These are phyloP conservation scores for Chrysopogon serrulatus DNA, from an alignment of 176 grass and related monocot species.

Conservation along the genomic window DNA sequence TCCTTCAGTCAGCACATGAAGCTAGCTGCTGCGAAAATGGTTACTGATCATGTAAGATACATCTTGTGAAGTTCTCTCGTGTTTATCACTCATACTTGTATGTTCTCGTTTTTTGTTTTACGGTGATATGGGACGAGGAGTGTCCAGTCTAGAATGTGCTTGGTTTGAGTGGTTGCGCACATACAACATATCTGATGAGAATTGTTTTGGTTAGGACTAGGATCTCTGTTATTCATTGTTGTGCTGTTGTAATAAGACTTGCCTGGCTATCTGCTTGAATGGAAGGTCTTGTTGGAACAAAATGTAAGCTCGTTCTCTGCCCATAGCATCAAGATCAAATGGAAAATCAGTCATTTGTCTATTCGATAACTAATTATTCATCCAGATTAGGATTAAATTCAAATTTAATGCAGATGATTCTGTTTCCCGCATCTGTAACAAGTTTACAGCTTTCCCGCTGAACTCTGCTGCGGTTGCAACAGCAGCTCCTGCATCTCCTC, in stretches of 20 bases:
- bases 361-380: not conserved
- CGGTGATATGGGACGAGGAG: not conserved
- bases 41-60: slow-evolving; percentile 28
- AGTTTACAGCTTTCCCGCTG: slow-evolving; percentile 3
- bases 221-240: slow-evolving; percentile 27
- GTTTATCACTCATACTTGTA: not conserved
- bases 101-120: not conserved
- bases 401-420: not conserved
- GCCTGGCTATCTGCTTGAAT: slow-evolving; percentile 17
- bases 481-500: slow-evolving; percentile 44
- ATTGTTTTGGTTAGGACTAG: slow-evolving; percentile 46
- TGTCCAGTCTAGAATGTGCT: slow-evolving; percentile 36
- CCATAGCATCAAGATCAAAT: not conserved
- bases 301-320: not conserved
- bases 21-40: not conserved
- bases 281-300: slow-evolving; percentile 27
- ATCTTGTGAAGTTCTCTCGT: slow-evolving; percentile 29
- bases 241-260: slow-evolving; percentile 51
- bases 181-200: slow-evolving; percentile 30
- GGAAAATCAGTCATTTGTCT: not conserved
- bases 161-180: slow-evolving; percentile 32
- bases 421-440: not conserved
- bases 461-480: not conserved
- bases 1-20: slow-evolving; percentile 29
- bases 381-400: not conserved